Evolutionary conservation across 768 basidiomycete species (phyloP).

Genomic region (Cystofilobasidium ferigula): DNA sequence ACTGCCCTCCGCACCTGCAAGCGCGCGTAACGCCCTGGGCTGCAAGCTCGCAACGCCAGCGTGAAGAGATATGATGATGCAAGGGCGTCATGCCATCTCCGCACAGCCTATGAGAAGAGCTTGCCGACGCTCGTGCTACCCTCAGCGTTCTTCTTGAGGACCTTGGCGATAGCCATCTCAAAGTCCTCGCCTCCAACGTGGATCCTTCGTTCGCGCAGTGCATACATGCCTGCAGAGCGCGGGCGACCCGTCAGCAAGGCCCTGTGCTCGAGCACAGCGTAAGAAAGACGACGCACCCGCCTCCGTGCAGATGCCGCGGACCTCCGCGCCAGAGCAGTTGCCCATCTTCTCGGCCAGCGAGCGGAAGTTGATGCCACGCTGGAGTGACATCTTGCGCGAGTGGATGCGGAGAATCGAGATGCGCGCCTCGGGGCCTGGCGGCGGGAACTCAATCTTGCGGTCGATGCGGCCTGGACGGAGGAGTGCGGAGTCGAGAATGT

Average conservation of each 20-base stretch:
- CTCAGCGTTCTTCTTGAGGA: constrained; percentile 93
- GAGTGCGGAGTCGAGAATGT: constrained; percentile 87
- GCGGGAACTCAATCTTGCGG: constrained; percentile 95
- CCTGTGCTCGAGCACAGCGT: neutral
- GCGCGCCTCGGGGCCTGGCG: constrained; percentile 90
- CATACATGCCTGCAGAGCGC: constrained; percentile 68
- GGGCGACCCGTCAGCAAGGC: neutral
- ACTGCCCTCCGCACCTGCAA: too few species aligned
- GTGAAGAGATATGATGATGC: neutral
- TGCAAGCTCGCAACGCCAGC: too few species aligned
- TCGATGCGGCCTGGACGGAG: constrained; percentile 92
- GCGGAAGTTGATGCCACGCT: constrained; percentile 93
- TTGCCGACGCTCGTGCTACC: constrained; percentile 84
- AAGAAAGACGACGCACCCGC: constrained; percentile 52
- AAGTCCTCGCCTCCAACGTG: constrained; percentile 99
- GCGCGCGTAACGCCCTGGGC: too few species aligned
- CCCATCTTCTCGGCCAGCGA: constrained; percentile 98
- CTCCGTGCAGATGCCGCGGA: constrained; percentile 92
- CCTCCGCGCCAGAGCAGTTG: constrained; percentile 84
- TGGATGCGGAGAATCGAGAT: constrained; percentile 96
- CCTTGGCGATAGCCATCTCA: constrained; percentile 94
- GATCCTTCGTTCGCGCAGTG: constrained; percentile 82
- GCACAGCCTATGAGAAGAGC: constrained; percentile 55
- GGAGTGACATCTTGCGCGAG: constrained; percentile 97
- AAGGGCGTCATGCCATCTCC: too few species aligned